A percentile compares a stretch with the other conserved stretches of the same genome.
These are phyloP conservation scores for Eutrema yunnanense DNA, from an alignment of 345 rosid species.

Conservation along the genomic window DNA sequence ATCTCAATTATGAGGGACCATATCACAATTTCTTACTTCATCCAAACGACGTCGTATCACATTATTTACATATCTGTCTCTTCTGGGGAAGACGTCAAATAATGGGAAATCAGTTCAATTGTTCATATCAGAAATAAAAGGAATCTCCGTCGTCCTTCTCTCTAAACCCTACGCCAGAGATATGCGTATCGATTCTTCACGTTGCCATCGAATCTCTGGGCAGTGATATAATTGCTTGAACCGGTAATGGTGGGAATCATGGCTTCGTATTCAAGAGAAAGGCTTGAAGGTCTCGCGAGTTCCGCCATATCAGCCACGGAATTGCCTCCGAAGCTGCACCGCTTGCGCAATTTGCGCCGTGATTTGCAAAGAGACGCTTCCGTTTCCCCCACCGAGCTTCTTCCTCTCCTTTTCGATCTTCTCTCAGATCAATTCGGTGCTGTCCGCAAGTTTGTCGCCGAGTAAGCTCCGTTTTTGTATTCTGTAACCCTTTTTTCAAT, in stretches of 20 bases:
- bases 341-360: conserved; percentile 49
- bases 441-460: conserved; percentile 71
- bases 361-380: conserved; percentile 41
- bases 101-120: conserved; percentile 7
- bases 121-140: conserved; percentile 4
- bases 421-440: conserved; percentile 57
- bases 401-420: conserved; percentile 71
- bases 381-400: conserved; percentile 44
- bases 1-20: not conserved
- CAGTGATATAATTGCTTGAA: not conserved
- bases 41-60: not conserved
- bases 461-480: conserved; percentile 39
- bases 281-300: conserved; percentile 43
- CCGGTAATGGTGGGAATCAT: conserved; percentile 46
- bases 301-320: conserved; percentile 56
- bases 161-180: conserved; percentile 27
- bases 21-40: not conserved
- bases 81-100: not conserved
- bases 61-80: not conserved
- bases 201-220: conserved; percentile 1
- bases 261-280: conserved; percentile 47
- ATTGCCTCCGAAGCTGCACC: conserved; percentile 61
- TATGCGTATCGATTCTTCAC: conserved; percentile 7
- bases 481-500: not conserved
- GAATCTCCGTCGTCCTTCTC: conserved; percentile 14